These are phyloP conservation scores for Selaginella tamariscina DNA, from an alignment of 75 land plant species.

Conservation along the genomic window DNA sequence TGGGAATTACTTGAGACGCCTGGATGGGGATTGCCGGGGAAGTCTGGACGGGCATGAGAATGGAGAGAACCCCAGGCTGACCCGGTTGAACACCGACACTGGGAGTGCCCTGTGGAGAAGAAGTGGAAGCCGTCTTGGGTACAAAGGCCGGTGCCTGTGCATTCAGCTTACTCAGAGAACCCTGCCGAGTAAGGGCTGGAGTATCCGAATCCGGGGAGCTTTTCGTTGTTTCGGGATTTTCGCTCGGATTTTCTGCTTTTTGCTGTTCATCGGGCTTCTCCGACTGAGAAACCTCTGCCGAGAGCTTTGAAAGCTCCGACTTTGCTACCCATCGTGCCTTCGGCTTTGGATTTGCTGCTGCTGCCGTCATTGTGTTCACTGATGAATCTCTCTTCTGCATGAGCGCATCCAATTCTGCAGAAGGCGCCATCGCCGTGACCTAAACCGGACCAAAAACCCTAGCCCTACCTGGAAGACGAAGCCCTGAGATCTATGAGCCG, in stretches of 20 bases:
- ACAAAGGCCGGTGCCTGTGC: slow-evolving; percentile 68
- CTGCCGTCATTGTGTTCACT: background rate
- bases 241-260: background rate
- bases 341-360: background rate
- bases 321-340: background rate
- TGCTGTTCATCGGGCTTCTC: background rate
- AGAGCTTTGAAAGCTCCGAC: background rate
- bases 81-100: slow-evolving; percentile 13
- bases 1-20: background rate
- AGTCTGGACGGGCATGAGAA: slow-evolving; percentile 7
- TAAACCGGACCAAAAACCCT: background rate
- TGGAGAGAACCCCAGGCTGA: background rate
- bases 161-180: slow-evolving; percentile 30
- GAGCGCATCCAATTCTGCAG: background rate
- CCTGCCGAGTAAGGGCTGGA: background rate
- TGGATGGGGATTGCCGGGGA: too few relatives aligned
- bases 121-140: slow-evolving; percentile 22
- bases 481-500: background rate
- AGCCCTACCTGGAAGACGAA: background rate
- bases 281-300: background rate
- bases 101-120: slow-evolving; percentile 14
- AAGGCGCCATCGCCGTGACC: background rate
- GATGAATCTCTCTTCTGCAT: background rate
- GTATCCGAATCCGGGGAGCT: too few relatives aligned
- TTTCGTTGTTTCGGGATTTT: too few relatives aligned